phyloP scores from a whole-genome alignment of 2,329 filamentous ascomycete genomes.

The Daldinia sp. region DNA sequence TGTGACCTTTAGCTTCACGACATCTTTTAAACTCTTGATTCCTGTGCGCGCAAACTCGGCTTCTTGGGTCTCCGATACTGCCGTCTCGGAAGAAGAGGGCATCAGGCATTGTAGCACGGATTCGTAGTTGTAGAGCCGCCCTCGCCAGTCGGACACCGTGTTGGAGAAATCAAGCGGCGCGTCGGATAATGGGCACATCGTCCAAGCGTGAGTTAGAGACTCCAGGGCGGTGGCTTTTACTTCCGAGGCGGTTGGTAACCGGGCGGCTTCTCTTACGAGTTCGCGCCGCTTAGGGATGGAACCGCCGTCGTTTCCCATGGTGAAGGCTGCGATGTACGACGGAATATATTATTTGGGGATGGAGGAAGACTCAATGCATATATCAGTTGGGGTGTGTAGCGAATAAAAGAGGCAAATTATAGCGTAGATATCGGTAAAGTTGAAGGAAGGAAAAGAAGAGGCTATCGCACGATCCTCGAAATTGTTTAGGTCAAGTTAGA shows the following conservation, averaged over 20 bases:
- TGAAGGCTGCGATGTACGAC: constrained; percentile 13
- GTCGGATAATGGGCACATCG: constrained; percentile 85
- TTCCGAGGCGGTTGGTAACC: constrained; percentile 81
- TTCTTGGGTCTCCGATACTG: constrained; percentile 51
- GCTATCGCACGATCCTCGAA: not conserved
- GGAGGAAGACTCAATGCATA: not conserved
- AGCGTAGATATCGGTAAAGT: not conserved
- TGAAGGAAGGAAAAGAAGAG: not conserved
- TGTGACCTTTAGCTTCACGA: constrained; percentile 83
- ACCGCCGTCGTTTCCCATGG: constrained; percentile 97
- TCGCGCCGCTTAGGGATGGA: constrained; percentile 95
- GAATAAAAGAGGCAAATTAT: not conserved
- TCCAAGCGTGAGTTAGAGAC: constrained; percentile 86
- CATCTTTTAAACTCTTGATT: constrained; percentile 85
- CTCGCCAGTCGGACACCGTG: constrained; percentile 84
- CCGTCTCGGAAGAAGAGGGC: constrained; percentile 71
- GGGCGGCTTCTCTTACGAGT: constrained; percentile 92
- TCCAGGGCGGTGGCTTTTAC: constrained; percentile 89
- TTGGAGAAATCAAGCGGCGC: constrained; percentile 73
- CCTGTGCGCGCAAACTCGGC: constrained; percentile 57
- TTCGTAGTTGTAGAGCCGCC: constrained; percentile 94
- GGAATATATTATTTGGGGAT: not conserved
- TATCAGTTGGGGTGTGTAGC: not conserved
- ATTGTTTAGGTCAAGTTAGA: too few species aligned
- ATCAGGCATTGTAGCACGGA: constrained; percentile 73